phyloP scores from a whole-genome alignment of 2,329 filamentous ascomycete species.

The Truncatella angustata region DNA sequence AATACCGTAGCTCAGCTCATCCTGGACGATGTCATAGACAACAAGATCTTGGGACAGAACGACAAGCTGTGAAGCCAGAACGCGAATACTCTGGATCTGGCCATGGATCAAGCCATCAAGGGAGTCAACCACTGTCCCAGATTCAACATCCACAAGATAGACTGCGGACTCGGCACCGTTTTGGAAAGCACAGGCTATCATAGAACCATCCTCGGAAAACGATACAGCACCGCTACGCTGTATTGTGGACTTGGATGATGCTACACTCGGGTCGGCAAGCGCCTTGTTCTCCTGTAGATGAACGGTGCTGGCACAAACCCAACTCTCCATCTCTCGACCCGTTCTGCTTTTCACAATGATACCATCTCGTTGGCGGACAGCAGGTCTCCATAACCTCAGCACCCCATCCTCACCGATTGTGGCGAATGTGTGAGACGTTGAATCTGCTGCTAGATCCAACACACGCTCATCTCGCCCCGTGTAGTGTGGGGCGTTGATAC shows the following conservation, averaged over 20 bases:
- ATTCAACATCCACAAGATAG: slow-evolving; percentile 73
- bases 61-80: slow-evolving; percentile 73
- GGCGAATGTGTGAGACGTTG: slow-evolving; percentile 69
- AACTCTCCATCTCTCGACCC: slow-evolving; percentile 64
- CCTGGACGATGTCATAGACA: slow-evolving; percentile 82
- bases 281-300: slow-evolving; percentile 44
- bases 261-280: slow-evolving; percentile 31
- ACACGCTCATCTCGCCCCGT: slow-evolving; percentile 56
- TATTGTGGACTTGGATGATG: slow-evolving; percentile 22
- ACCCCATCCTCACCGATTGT: slow-evolving; percentile 80
- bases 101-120: slow-evolving; percentile 67
- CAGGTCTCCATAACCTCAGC: slow-evolving; percentile 80
- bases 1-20: slow-evolving; percentile 68
- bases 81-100: slow-evolving; percentile 64
- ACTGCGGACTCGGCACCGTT: slow-evolving; percentile 58
- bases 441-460: slow-evolving; percentile 71
- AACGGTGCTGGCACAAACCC: slow-evolving; percentile 66
- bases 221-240: slow-evolving; percentile 62
- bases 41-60: slow-evolving; percentile 70
- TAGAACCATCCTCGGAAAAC: slow-evolving; percentile 82
- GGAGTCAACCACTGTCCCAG: slow-evolving; percentile 64
- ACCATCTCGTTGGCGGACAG: slow-evolving; percentile 66
- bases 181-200: slow-evolving; percentile 68
- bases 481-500: slow-evolving; percentile 80
- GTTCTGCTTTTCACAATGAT: slow-evolving; percentile 58